These are phyloP conservation scores for Chondrus crispus DNA, from an alignment of 23 red algal species.

Conservation along the genomic window DNA sequence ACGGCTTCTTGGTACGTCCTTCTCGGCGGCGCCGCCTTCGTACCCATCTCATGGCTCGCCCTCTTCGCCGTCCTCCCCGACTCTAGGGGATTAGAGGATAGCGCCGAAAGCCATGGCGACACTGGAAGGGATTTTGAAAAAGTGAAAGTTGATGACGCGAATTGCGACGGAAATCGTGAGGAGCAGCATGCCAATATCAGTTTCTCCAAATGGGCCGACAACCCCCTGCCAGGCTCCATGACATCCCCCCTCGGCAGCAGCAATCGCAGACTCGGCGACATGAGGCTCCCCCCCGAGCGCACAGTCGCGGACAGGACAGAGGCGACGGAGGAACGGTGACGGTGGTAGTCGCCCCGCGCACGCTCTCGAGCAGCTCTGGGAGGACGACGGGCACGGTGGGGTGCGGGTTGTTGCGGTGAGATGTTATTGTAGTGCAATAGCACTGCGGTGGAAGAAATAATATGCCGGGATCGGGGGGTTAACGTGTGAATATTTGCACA, in stretches of 20 bases:
- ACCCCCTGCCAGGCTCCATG: neutral
- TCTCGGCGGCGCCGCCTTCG: constrained; percentile 45
- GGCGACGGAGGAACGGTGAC: constrained; percentile 13
- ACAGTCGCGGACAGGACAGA: constrained; percentile 29
- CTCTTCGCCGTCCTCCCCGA: constrained; percentile 3
- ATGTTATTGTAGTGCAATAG: no score
- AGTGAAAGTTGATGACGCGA: constrained; percentile 71
- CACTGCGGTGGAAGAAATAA: no score
- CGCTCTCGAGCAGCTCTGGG: constrained; percentile 22
- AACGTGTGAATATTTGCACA: no score
- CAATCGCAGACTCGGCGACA: no score
- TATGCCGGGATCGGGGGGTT: no score
- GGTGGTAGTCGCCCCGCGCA: constrained; percentile 12
- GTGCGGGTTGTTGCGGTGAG: no score
- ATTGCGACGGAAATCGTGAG: constrained; percentile 66
- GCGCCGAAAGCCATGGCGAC: constrained; percentile 73
- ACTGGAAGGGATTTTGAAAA: constrained; percentile 53
- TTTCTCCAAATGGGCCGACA: constrained; percentile 41
- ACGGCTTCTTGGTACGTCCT: constrained; percentile 12
- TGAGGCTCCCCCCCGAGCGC: neutral
- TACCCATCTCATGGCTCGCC: constrained; percentile 26
- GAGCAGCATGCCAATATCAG: constrained; percentile 66
- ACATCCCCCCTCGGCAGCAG: neutral
- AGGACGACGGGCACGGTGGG: constrained; percentile 26
- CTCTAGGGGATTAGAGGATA: no score